Percentiles rank a stretch among this genome's conserved stretches.
Evolutionary conservation across 2,329 filamentous ascomycete species (phyloP).

Genomic region (Ambrosiella xylebori): DNA sequence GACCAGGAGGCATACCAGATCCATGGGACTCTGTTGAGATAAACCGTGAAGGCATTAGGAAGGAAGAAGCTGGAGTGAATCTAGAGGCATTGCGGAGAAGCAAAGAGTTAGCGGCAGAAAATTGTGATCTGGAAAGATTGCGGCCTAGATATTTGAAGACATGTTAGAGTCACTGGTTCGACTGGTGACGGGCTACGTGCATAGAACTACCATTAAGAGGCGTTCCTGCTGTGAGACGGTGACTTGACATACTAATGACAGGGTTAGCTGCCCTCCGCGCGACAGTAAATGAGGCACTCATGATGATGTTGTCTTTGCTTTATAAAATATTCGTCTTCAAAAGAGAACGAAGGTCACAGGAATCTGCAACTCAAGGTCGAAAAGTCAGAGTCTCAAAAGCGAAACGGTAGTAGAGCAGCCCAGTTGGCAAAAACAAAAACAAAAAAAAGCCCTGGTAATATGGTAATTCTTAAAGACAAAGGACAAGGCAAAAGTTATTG

Average conservation of each 20-base stretch:
- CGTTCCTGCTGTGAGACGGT: not conserved
- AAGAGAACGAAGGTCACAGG: not conserved
- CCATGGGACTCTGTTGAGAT: slow-evolving; percentile 43
- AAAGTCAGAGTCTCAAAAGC: not conserved
- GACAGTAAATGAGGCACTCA: slow-evolving; percentile 11
- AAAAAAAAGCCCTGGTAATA: not conserved
- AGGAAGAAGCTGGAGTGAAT: slow-evolving; percentile 34
- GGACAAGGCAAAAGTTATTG: not conserved
- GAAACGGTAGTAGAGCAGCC: not conserved
- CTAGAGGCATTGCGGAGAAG: slow-evolving; percentile 15
- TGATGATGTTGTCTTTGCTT: slow-evolving; percentile 4
- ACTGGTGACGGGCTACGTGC: not conserved
- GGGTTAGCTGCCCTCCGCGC: slow-evolving; percentile 10
- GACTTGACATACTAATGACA: slow-evolving; percentile 8
- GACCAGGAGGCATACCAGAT: slow-evolving; percentile 36
- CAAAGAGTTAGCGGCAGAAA: slow-evolving; percentile 11
- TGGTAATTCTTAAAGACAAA: not conserved
- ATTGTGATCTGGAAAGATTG: slow-evolving; percentile 12
- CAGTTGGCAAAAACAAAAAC: no score
- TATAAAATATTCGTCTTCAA: not conserved
- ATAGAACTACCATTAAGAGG: not conserved
- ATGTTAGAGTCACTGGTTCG: not conserved
- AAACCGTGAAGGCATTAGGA: slow-evolving; percentile 36
- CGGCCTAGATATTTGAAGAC: slow-evolving; percentile 9
- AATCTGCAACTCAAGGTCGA: not conserved